Evolutionary conservation across 495 filamentous ascomycete genomes (phyloP).

Genomic region (Pseudomonodictys pantanalensis): DNA sequence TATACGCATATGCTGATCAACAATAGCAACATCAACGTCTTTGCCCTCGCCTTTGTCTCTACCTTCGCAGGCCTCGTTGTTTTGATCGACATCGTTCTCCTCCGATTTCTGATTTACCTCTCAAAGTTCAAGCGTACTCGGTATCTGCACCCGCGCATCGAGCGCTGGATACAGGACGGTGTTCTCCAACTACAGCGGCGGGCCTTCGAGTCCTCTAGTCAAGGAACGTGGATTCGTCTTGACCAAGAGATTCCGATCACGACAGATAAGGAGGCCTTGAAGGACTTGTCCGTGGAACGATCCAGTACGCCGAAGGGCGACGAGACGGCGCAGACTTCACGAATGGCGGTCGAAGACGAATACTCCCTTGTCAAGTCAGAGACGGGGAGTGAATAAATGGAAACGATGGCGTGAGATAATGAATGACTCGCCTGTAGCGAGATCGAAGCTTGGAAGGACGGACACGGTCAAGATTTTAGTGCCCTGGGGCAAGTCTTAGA

Average conservation of each 20-base stretch:
- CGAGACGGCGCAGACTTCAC: no score
- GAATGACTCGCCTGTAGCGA: no score
- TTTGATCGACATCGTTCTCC: background rate
- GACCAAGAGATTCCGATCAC: background rate
- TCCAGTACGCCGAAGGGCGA: no score
- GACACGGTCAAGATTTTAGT: no score
- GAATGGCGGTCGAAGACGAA: no score
- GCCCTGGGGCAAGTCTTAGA: no score
- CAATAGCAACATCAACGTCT: slow-evolving; percentile 6
- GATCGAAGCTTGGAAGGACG: no score
- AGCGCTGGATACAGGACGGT: background rate
- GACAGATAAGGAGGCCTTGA: no score
- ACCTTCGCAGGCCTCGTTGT: background rate
- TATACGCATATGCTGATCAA: background rate
- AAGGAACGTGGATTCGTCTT: background rate
- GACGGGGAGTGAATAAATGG: no score
- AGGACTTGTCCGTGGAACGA: no score
- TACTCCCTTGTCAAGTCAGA: no score
- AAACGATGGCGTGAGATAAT: no score
- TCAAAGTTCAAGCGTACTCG: background rate
- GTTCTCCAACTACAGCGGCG: slow-evolving; percentile 1
- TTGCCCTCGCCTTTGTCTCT: background rate
- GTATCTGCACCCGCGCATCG: background rate
- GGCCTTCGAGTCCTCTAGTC: background rate
- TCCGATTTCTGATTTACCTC: background rate